Evolutionary conservation across 129 eudicot species (phyloP), one percentile per base, ranked within the genome.

Genomic region (Chrysanthemum makinoi): DNA sequence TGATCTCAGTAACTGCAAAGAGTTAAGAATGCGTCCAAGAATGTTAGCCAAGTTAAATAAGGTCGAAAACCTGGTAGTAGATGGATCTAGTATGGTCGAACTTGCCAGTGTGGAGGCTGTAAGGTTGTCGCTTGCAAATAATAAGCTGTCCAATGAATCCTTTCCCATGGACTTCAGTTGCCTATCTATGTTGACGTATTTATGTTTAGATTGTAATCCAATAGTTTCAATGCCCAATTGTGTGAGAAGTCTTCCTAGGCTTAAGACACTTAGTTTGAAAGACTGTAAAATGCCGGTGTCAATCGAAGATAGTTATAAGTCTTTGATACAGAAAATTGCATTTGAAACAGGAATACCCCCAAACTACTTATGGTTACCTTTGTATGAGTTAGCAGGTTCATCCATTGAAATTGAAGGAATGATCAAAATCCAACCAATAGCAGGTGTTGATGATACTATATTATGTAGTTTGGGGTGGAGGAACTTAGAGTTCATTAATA

Each of bases 381-480:
- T 43, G 53, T 3, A 20, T 0, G 11, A 2, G 13, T 72, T 72
- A 19, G 15, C 62, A 49, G 18, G 28, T 60, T 72, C 60, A 4
- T 60, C 68, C 1, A 5, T 72, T 48, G 76, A 59, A 61, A 47
- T 72, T 16, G 62, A 72, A 30, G 69, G 77, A 30, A 62, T 72
- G 19, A 6, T 63, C 33, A 62, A 73, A 73, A 52, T 62, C 19
- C 70, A 73, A 73, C 63, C 54, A 18, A 17, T 73, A 4, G 52
- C 20, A 62, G 22, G 1, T 62, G 62, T 73, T 62, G 52, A 28
- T 13, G 52, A 62, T 28, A 62, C 30, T 35, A 7, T 62, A 5
- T 3, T 73, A 28, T 0, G 3, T 16, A 30, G 39, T 44, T 43
- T 71, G 57, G 66, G 66, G 3, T 71, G 75, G 75, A 19, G 7